Conservation (phyloP, 2,329 filamentous ascomycete genomes). For the Ophidiomyces ophidiicola region DNA sequence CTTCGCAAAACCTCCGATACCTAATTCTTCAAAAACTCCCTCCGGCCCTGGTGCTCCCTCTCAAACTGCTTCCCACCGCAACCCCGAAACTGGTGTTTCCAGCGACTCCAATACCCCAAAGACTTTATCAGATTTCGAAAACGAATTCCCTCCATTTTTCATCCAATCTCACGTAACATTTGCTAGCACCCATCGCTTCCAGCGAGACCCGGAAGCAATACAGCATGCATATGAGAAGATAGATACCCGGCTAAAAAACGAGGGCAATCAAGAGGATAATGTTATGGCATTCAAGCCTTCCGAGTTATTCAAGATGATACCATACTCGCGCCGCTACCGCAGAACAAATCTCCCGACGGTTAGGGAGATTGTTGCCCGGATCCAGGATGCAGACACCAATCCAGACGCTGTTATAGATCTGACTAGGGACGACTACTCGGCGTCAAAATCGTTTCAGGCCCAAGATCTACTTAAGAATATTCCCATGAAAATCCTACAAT, state of each 20-base stretch:
- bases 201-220: conserved; percentile 47
- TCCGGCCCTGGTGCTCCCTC: conserved; percentile 7
- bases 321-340: conserved; percentile 26
- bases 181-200: conserved; percentile 45
- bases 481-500: conserved; percentile 47
- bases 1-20: conserved; percentile 33
- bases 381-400: conserved; percentile 36
- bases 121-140: conserved; percentile 47
- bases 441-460: conserved; percentile 22
- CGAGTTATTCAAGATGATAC: conserved; percentile 29
- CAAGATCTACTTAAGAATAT: conserved; percentile 37
- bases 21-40: conserved; percentile 15
- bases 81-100: conserved; percentile 15
- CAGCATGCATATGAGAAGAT: conserved; percentile 42
- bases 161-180: conserved; percentile 61
- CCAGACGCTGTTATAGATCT: conserved; percentile 24
- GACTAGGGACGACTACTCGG: conserved; percentile 24
- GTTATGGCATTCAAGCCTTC: conserved; percentile 22
- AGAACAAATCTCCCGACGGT: conserved; percentile 36
- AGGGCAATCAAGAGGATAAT: conserved; percentile 10
- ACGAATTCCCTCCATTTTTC: conserved; percentile 69
- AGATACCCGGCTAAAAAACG: conserved; percentile 28
- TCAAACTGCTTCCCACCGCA: conserved; percentile 11
- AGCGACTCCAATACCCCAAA: conserved; percentile 16
- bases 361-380: conserved; percentile 47